These are phyloP conservation scores for Calonectria ilicicola DNA, from an alignment of 2,329 filamentous ascomycete genomes.

Conservation along the genomic window DNA sequence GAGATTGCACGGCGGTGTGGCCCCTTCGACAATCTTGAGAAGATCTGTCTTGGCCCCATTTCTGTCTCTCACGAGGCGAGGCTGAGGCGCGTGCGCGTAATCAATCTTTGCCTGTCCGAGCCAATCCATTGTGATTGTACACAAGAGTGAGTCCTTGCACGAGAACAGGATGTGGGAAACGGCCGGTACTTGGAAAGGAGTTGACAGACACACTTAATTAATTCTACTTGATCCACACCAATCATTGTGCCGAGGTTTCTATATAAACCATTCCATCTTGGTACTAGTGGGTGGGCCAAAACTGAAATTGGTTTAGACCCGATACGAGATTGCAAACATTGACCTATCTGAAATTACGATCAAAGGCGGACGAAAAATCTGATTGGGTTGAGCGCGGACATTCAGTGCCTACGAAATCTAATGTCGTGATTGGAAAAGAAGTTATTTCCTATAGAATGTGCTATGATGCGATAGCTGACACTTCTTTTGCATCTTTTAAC, in stretches of 20 bases:
- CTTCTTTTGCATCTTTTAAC: no score
- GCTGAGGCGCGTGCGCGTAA: conserved; percentile 71
- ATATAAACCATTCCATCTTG: neutral
- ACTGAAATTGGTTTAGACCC: neutral
- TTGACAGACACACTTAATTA: neutral
- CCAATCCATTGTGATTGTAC: conserved; percentile 67
- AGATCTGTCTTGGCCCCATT: conserved; percentile 74
- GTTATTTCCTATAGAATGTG: no score
- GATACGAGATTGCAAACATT: neutral
- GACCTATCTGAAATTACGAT: neutral
- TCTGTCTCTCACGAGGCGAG: conserved; percentile 69
- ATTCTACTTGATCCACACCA: neutral
- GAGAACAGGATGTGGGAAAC: neutral
- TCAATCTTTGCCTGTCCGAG: conserved; percentile 74
- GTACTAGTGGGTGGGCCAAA: neutral
- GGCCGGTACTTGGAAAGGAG: neutral
- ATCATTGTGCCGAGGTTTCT: neutral
- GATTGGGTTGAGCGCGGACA: no score
- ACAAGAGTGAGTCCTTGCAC: neutral
- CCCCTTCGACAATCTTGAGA: conserved; percentile 75
- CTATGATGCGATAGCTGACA: no score
- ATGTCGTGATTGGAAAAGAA: no score
- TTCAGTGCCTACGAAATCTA: no score
- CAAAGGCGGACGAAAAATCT: no score
- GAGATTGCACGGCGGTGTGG: conserved; percentile 85